These are phyloP conservation scores for Ceratobasidium papillatum DNA, from an alignment of 1,284 basidiomycete species.

Conservation along the genomic window DNA sequence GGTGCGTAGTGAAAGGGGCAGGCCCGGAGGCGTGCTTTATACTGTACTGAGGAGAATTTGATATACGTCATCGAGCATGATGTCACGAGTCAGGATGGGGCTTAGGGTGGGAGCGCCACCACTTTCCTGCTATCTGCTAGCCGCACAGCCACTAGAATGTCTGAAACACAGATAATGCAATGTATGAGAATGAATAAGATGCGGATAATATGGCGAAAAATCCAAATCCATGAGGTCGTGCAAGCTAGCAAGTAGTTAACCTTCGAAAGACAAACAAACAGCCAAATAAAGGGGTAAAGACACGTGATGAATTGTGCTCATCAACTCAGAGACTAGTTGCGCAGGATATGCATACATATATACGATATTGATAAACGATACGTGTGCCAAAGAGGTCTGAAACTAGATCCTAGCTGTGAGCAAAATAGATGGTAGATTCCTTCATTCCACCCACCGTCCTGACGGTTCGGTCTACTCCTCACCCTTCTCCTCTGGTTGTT, in stretches of 20 bases:
- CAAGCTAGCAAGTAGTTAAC: too few relatives aligned
- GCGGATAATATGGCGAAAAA: too few relatives aligned
- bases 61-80: not conserved
- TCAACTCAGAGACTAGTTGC: not conserved
- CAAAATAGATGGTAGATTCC: not conserved
- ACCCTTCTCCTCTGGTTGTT: not conserved
- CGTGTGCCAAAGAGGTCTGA: not conserved
- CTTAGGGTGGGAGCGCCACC: slow-evolving; percentile 6
- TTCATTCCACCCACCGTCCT: not conserved
- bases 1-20: not conserved
- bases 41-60: not conserved
- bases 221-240: too few relatives aligned
- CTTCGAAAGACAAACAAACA: too few relatives aligned
- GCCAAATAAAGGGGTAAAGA: not conserved
- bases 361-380: slow-evolving; percentile 31
- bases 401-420: not conserved
- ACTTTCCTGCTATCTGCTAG: not conserved
- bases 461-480: not conserved
- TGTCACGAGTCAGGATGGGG: slow-evolving; percentile 2
- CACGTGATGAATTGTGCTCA: not conserved
- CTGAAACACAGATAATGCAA: not conserved
- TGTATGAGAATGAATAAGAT: too few relatives aligned
- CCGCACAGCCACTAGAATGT: not conserved
- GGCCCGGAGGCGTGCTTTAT: not conserved
- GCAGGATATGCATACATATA: slow-evolving; percentile 11